These are phyloP conservation scores for Solanum pinnatisectum DNA, from an alignment of 257 asterid genomes.

Conservation along the genomic window DNA sequence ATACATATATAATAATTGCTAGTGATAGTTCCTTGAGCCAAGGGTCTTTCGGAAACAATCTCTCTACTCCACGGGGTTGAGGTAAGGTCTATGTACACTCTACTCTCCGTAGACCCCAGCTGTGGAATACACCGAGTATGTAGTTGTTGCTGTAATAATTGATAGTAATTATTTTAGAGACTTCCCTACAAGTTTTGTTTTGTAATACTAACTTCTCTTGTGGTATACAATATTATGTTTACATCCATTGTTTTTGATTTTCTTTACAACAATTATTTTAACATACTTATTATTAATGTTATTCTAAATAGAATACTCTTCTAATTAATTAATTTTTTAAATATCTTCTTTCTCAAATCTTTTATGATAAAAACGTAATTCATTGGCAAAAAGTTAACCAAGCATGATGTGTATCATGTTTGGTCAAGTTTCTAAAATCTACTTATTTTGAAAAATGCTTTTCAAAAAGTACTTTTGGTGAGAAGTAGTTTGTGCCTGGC, in stretches of 20 bases:
- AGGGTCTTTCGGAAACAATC: background rate
- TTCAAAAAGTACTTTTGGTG: background rate
- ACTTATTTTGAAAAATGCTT: too few relatives aligned
- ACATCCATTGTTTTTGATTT: background rate
- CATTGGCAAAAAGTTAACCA: background rate
- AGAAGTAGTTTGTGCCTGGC: background rate
- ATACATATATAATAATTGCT: too few relatives aligned
- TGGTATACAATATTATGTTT: background rate
- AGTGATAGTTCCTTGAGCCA: background rate
- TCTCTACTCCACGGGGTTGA: background rate
- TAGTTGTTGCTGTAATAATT: background rate
- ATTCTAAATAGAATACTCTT: background rate
- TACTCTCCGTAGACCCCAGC: background rate
- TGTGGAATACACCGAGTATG: background rate
- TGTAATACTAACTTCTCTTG: background rate
- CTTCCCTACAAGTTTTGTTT: background rate
- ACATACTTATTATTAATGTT: background rate
- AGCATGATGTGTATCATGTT: background rate
- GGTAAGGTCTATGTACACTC: background rate
- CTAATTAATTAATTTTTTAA: background rate
- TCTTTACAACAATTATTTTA: background rate
- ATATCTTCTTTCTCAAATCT: background rate
- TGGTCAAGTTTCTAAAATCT: too few relatives aligned
- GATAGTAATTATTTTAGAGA: background rate
- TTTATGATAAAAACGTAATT: background rate